Evolutionary conservation across 2,329 filamentous ascomycete genomes (phyloP).

Genomic region (Capronia coronata): DNA sequence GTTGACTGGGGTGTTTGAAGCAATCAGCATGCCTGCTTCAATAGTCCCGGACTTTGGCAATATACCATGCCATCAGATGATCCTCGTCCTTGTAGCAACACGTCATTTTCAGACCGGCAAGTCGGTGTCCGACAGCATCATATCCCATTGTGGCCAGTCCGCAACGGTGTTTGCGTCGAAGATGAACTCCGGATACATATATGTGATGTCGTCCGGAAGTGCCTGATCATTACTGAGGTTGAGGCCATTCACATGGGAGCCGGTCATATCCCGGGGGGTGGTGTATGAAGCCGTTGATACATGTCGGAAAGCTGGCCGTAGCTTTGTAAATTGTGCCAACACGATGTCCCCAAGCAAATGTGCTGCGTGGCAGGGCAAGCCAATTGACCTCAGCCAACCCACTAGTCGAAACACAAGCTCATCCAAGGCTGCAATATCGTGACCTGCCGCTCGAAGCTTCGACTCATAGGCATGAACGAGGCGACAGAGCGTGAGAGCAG

Average conservation of each 20-base stretch:
- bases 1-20: no score
- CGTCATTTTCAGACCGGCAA: not conserved
- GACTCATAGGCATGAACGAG: slow-evolving; percentile 36
- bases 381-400: slow-evolving; percentile 39
- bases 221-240: not conserved
- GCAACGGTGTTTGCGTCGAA: not conserved
- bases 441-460: slow-evolving; percentile 29
- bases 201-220: not conserved
- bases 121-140: slow-evolving; percentile 1
- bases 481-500: slow-evolving; percentile 37
- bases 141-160: not conserved
- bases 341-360: slow-evolving; percentile 39
- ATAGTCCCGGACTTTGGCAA: no score
- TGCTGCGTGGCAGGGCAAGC: slow-evolving; percentile 39
- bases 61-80: no score
- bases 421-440: slow-evolving; percentile 35
- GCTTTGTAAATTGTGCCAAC: slow-evolving; percentile 33
- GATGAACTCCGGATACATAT: not conserved
- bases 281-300: not conserved
- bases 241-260: no score
- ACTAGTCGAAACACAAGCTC: slow-evolving; percentile 33
- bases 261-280: not conserved
- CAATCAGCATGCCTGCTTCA: no score
- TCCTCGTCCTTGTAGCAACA: no score
- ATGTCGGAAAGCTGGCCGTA: slow-evolving; percentile 29